phyloP scores from a whole-genome alignment of 1,284 basidiomycete genomes.

The Cryptococcus hybrid region DNA sequence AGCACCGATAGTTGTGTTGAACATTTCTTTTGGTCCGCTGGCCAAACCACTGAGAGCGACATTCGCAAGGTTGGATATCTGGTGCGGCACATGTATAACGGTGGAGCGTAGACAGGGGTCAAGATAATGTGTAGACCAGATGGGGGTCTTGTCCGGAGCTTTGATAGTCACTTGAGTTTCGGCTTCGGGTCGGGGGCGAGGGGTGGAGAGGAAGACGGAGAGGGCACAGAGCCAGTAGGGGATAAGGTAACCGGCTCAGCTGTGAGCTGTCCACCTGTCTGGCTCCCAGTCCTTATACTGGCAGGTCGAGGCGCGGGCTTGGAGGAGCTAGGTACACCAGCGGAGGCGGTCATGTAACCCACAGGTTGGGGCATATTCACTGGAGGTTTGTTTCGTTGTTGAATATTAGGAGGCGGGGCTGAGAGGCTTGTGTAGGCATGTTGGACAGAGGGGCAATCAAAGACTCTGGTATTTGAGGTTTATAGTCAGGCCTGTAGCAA shows the following conservation, averaged over 20 bases:
- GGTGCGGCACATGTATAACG: conserved; percentile 25
- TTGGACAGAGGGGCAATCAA: conserved; percentile 28
- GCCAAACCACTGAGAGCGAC: conserved; percentile 27
- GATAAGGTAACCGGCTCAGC: background rate
- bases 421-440: conserved; percentile 34
- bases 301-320: background rate
- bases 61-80: conserved; percentile 29
- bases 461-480: conserved; percentile 32
- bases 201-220: background rate
- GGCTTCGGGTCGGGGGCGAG: conserved; percentile 15
- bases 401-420: conserved; percentile 34
- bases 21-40: conserved; percentile 20
- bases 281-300: background rate
- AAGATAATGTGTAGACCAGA: conserved; percentile 37
- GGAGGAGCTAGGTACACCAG: too few species aligned
- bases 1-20: conserved; percentile 33
- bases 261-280: background rate
- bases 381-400: conserved; percentile 18
- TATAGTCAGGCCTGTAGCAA: conserved; percentile 33
- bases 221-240: background rate
- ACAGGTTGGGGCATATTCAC: too few species aligned
- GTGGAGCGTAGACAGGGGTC: conserved; percentile 30
- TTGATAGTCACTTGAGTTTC: conserved; percentile 22
- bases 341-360: too few species aligned
- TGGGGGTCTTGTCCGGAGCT: conserved; percentile 25